Conservation (phyloP, 208 protist genomes). For the Vickermania ingenoplastis region DNA sequence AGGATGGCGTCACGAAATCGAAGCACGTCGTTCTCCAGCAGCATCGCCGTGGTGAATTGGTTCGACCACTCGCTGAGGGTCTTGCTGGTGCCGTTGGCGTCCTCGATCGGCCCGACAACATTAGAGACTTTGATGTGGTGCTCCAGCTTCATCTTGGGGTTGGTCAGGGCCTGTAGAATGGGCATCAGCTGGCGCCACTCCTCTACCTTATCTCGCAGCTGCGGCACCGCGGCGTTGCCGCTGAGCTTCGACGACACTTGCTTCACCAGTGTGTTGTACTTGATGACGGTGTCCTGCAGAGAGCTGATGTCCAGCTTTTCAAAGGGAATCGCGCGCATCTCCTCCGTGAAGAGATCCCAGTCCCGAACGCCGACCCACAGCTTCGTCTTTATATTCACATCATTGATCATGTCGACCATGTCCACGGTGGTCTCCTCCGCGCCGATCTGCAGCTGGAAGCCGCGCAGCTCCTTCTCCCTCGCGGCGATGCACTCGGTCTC, state of each 20-base stretch:
- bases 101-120: slow-evolving; percentile 56
- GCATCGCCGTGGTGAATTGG: slow-evolving; percentile 84
- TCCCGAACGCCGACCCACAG: slow-evolving; percentile 83
- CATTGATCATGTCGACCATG: slow-evolving; percentile 86
- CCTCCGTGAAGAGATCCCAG: slow-evolving; percentile 72
- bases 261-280: slow-evolving; percentile 83
- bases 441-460: slow-evolving; percentile 85
- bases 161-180: slow-evolving; percentile 89
- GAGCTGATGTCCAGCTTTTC: slow-evolving; percentile 56
- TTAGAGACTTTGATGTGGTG: slow-evolving; percentile 72
- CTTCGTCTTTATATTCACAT: slow-evolving; percentile 83
- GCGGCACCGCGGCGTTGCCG: slow-evolving; percentile 70
- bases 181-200: slow-evolving; percentile 90
- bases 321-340: slow-evolving; percentile 51
- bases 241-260: slow-evolving; percentile 83
- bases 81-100: slow-evolving; percentile 42
- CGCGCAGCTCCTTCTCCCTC: slow-evolving; percentile 79
- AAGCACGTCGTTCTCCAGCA: slow-evolving; percentile 82
- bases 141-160: slow-evolving; percentile 87
- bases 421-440: slow-evolving; percentile 86
- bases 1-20: slow-evolving; percentile 83
- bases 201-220: slow-evolving; percentile 84
- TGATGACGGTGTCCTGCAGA: slow-evolving; percentile 76
- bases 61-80: slow-evolving; percentile 62
- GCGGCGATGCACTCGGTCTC: slow-evolving; percentile 75